phyloP scores from a whole-genome alignment of 2,329 filamentous ascomycete species.

The Aspergillus calidoustus region DNA sequence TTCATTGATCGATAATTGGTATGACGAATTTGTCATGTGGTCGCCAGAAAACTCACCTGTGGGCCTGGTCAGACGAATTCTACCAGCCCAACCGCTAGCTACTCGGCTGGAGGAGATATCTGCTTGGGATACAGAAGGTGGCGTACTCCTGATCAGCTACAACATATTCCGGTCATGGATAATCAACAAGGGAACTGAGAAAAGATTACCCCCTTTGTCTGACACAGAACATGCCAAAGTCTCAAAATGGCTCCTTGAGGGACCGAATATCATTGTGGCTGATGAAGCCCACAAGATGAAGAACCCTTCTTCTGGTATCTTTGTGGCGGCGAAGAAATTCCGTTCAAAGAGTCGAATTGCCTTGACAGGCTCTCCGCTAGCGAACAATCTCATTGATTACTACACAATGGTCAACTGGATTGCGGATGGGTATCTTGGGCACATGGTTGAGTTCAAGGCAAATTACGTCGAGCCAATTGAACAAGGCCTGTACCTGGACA shows the following conservation, averaged over 20 bases:
- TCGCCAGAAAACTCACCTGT: conserved; percentile 57
- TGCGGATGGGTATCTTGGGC: conserved; percentile 76
- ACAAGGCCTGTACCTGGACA: conserved; percentile 71
- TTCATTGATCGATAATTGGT: conserved; percentile 79
- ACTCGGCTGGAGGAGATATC: conserved; percentile 55
- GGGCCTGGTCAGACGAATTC: conserved; percentile 62
- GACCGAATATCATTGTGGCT: conserved; percentile 74
- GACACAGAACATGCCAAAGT: conserved; percentile 46
- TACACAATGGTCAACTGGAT: conserved; percentile 89
- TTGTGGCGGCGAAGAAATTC: conserved; percentile 62
- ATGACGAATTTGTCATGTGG: conserved; percentile 76
- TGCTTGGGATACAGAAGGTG: conserved; percentile 68
- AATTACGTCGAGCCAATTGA: conserved; percentile 77
- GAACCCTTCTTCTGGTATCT: conserved; percentile 61
- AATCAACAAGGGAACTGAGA: conserved; percentile 37
- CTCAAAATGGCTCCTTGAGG: conserved; percentile 58
- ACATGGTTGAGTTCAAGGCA: conserved; percentile 66
- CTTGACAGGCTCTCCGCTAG: conserved; percentile 82
- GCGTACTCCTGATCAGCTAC: conserved; percentile 79
- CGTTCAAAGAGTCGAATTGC: conserved; percentile 74
- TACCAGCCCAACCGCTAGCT: conserved; percentile 40
- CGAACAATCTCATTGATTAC: conserved; percentile 84
- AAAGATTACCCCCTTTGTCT: conserved; percentile 34
- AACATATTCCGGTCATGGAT: conserved; percentile 63
- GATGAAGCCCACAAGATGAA: conserved; percentile 87